Percentiles rank a stretch among this genome's conserved stretches.
Conservation (phyloP, 2,329 filamentous ascomycete genomes). For the Sporothrix brasiliensis region DNA sequence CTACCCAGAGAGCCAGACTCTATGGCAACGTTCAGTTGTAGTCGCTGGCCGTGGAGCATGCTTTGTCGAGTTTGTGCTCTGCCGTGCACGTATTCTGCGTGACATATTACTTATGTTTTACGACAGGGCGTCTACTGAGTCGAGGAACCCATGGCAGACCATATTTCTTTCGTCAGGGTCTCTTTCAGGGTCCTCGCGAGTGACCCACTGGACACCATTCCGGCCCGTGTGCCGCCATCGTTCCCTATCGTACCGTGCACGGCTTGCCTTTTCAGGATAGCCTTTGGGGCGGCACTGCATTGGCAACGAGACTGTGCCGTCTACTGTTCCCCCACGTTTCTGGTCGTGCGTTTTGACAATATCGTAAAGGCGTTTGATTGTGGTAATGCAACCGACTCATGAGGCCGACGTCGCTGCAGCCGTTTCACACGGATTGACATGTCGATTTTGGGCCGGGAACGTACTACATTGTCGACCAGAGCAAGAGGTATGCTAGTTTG, state of each 20-base stretch:
- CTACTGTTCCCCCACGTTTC: not conserved
- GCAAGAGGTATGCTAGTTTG: too few species aligned
- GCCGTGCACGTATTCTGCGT: too few species aligned
- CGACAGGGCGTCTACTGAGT: too few species aligned
- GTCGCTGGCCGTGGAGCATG: too few species aligned
- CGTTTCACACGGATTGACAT: too few species aligned
- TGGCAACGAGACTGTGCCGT: not conserved
- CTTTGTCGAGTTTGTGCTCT: too few species aligned
- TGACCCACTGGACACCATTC: not conserved
- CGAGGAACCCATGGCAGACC: not conserved
- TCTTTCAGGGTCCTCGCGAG: not conserved
- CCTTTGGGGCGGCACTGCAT: not conserved
- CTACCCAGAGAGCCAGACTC: too few species aligned
- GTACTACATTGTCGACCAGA: too few species aligned
- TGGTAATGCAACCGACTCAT: too few species aligned
- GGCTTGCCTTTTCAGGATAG: not conserved
- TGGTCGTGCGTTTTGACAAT: not conserved
- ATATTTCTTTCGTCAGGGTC: constrained; percentile 4
- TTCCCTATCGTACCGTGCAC: not conserved
- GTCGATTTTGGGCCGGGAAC: too few species aligned
- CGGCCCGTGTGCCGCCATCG: constrained; percentile 4
- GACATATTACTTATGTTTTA: too few species aligned
- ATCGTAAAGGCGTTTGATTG: not conserved
- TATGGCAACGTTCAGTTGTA: too few species aligned
- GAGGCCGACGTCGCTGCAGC: not conserved